Evolutionary conservation across 2,329 filamentous ascomycete genomes (phyloP).

Genomic region (Sporothrix mexicana): DNA sequence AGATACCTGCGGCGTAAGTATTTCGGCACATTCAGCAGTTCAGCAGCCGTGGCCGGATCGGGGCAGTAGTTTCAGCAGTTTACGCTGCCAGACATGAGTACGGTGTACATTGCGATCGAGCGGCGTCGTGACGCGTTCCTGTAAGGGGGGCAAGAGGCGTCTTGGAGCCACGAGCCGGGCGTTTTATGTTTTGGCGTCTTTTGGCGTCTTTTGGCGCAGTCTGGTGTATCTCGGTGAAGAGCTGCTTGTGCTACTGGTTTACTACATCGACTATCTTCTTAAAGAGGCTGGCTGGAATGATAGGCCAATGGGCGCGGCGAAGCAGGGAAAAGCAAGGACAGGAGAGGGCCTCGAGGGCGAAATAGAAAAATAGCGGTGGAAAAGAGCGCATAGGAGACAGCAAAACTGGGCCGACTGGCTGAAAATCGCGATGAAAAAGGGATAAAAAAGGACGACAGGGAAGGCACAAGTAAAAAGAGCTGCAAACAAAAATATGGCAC

Average conservation of each 20-base stretch:
- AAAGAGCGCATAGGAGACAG: neutral
- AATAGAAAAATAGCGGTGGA: neutral
- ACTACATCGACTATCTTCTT: too few species aligned
- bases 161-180: neutral
- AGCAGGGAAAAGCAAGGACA: slow-evolving; percentile 19
- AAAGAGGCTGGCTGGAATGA: neutral
- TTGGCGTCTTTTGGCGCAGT: too few species aligned
- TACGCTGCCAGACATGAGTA: too few species aligned
- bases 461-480: neutral
- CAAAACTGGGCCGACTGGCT: slow-evolving; percentile 11
- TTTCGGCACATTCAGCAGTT: neutral
- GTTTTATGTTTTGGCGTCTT: neutral
- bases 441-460: slow-evolving; percentile 16
- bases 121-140: neutral
- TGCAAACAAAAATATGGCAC: neutral
- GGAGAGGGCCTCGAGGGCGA: neutral
- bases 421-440: slow-evolving; percentile 13
- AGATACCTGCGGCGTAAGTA: neutral
- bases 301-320: neutral
- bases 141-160: slow-evolving; percentile 3
- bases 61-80: neutral
- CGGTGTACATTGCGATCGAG: neutral
- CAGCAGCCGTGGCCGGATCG: slow-evolving; percentile 1
- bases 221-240: too few species aligned
- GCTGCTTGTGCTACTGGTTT: too few species aligned